A percentile compares a stretch with the other conserved stretches of the same genome.
Evolutionary conservation across 805 yeast species (phyloP).

Genomic region (Phaffomyces opuntiae): DNA sequence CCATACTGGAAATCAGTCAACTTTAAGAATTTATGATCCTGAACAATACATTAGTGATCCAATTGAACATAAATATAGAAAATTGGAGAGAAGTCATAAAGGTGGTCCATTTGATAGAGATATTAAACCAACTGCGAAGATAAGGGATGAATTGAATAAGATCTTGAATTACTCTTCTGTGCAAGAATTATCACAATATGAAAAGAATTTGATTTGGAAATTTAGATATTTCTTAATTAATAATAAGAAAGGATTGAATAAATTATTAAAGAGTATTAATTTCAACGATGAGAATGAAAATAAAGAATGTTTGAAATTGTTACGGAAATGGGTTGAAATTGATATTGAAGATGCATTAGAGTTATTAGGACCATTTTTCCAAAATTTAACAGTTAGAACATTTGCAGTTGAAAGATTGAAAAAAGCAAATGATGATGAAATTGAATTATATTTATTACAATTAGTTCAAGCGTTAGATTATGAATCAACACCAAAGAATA

Average conservation of each 20-base stretch:
- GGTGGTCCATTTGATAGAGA: conserved; percentile 74
- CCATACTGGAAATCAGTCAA: conserved; percentile 27
- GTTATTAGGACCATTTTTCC: conserved; percentile 70
- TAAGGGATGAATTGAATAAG: conserved; percentile 62
- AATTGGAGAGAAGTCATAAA: conserved; percentile 76
- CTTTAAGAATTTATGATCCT: conserved; percentile 53
- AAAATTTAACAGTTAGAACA: conserved; percentile 64
- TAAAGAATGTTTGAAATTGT: conserved; percentile 65
- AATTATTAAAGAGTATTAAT: conserved; percentile 79
- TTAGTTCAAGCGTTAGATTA: conserved; percentile 87
- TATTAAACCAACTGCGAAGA: conserved; percentile 78
- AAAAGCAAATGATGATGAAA: conserved; percentile 71
- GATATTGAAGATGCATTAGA: conserved; percentile 85
- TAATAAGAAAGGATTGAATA: conserved; percentile 62
- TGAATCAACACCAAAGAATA: conserved; percentile 33
- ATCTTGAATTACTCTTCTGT: conserved; percentile 79
- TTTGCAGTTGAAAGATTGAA: conserved; percentile 83
- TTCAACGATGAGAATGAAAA: conserved; percentile 84
- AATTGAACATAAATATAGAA: conserved; percentile 79
- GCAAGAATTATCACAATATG: conserved; percentile 71
- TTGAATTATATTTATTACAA: conserved; percentile 78
- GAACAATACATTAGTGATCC: conserved; percentile 70
- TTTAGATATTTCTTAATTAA: conserved; percentile 76
- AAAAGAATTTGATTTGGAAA: conserved; percentile 85
- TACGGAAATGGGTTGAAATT: conserved; percentile 66